Evolutionary conservation across 371 early-diverging fungal genomes (phyloP).

Genomic region (Apophysomyces trapeziformis): DNA sequence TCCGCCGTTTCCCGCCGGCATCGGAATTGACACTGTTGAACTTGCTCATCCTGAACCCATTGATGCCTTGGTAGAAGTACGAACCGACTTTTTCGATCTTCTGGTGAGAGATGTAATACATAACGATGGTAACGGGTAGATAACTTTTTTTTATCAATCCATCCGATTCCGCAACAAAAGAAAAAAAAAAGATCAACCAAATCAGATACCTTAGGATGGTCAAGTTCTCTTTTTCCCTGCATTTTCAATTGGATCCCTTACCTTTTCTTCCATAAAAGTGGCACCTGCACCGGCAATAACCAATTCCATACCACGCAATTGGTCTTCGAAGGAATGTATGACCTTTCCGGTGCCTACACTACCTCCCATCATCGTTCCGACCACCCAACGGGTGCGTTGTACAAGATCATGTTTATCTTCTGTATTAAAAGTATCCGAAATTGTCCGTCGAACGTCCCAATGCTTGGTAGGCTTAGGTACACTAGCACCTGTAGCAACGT

Average conservation of each 20-base stretch:
- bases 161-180: not conserved
- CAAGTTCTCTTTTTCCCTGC: not conserved
- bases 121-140: not conserved
- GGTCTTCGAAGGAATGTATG: conserved; percentile 29
- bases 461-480: not conserved
- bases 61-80: conserved; percentile 18
- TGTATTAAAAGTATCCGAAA: not conserved
- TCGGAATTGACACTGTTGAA: conserved; percentile 20
- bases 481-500: not conserved
- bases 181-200: not conserved
- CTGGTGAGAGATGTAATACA: not conserved
- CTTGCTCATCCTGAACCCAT: conserved; percentile 24
- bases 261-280: not conserved
- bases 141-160: not conserved
- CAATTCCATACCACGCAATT: conserved; percentile 20
- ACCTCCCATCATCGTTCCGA: conserved; percentile 28
- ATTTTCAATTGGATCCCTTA: not conserved
- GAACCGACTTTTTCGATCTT: conserved; percentile 17
- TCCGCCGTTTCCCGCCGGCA: not conserved
- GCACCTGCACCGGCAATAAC: conserved; percentile 28
- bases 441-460: not conserved
- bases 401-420: conserved; percentile 10
- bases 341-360: conserved; percentile 24
- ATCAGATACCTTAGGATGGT: conserved; percentile 9
- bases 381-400: conserved; percentile 19